Evolutionary conservation across 2,329 filamentous ascomycete species (phyloP).

Genomic region (Ascochyta clinopodiicola): DNA sequence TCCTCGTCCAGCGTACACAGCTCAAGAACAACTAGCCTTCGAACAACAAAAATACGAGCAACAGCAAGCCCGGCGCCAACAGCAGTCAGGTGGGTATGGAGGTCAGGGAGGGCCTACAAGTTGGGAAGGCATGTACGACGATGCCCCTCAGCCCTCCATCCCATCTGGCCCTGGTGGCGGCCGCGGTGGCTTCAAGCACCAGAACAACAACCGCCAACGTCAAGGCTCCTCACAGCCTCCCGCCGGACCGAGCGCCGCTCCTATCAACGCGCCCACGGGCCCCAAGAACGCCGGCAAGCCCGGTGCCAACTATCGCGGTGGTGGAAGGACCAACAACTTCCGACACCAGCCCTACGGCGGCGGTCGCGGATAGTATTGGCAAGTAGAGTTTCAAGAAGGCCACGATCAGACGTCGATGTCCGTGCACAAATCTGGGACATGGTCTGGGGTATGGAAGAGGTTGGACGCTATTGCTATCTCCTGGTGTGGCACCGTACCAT

Average conservation of each 20-base stretch:
- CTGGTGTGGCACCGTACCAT: neutral
- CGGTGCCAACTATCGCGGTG: slow-evolving; percentile 91
- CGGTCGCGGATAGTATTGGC: slow-evolving; percentile 22
- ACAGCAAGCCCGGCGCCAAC: slow-evolving; percentile 65
- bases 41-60: slow-evolving; percentile 82
- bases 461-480: neutral
- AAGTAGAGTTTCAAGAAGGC: neutral
- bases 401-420: neutral
- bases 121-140: slow-evolving; percentile 99
- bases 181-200: slow-evolving; percentile 47
- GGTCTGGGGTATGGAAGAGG: neutral
- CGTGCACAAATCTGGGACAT: neutral
- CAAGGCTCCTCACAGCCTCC: slow-evolving; percentile 51
- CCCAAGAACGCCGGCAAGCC: slow-evolving; percentile 94
- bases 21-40: slow-evolving; percentile 75
- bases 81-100: slow-evolving; percentile 52
- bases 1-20: slow-evolving; percentile 63
- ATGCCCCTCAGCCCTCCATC: slow-evolving; percentile 82
- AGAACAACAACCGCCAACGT: slow-evolving; percentile 46
- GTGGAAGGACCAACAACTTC: slow-evolving; percentile 59
- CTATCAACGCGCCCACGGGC: slow-evolving; percentile 87
- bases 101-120: slow-evolving; percentile 74
- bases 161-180: slow-evolving; percentile 56
- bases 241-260: slow-evolving; percentile 53
- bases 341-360: slow-evolving; percentile 45